Percentiles rank a stretch among this genome's conserved stretches.
Evolutionary conservation across 1,284 basidiomycete species (phyloP).

Genomic region (Ceratobasidium sp.): DNA sequence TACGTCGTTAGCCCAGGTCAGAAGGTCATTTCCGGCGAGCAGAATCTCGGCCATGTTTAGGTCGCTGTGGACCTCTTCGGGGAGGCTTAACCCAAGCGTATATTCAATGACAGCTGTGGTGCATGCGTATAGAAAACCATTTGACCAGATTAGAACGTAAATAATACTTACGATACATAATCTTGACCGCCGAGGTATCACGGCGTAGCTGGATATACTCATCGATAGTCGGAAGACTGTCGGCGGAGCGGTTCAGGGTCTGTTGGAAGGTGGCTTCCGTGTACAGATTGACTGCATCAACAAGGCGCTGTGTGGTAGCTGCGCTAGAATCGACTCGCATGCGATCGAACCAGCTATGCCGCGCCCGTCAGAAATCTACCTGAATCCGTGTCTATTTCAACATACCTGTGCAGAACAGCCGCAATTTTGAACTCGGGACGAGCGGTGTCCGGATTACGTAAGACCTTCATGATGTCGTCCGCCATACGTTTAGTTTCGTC

Average conservation of each 20-base stretch:
- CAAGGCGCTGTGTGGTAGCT: conserved; percentile 60
- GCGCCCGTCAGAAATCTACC: not conserved
- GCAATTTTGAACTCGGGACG: conserved; percentile 60
- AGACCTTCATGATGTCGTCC: conserved; percentile 55
- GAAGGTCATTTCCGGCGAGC: conserved; percentile 41
- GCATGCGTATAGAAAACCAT: not conserved
- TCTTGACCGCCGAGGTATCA: conserved; percentile 71
- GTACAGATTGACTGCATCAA: conserved; percentile 68
- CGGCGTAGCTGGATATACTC: conserved; percentile 70
- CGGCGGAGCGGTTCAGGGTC: conserved; percentile 65
- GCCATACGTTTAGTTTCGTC: conserved; percentile 59
- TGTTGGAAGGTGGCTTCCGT: conserved; percentile 69
- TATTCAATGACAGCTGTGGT: conserved; percentile 57
- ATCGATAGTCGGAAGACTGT: conserved; percentile 66
- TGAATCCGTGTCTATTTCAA: no score
- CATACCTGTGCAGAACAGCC: conserved; percentile 60
- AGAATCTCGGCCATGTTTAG: not conserved
- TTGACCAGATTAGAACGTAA: no score
- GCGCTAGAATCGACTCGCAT: conserved; percentile 21
- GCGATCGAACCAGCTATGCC: conserved; percentile 8
- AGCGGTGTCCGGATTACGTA: conserved; percentile 55
- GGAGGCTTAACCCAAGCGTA: not conserved
- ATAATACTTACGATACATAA: conserved; percentile 68
- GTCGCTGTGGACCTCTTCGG: not conserved
- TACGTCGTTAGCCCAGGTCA: conserved; percentile 46